These are phyloP conservation scores for Ogataea populi-albae DNA, from an alignment of 805 yeast species.

Conservation along the genomic window DNA sequence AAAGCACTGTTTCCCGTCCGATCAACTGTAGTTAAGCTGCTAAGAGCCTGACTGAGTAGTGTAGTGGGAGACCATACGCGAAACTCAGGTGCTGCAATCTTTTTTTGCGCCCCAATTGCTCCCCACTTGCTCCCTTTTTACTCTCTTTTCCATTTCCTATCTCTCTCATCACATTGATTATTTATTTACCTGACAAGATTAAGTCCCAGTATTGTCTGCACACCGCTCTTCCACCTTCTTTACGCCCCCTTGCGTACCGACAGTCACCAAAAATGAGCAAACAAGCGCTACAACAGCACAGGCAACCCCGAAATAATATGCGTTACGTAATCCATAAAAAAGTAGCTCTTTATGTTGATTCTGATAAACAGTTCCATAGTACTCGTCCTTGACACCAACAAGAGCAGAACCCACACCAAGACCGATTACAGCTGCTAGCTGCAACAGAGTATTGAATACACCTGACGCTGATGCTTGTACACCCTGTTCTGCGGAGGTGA, in stretches of 20 bases:
- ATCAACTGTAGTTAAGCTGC: constrained; percentile 57
- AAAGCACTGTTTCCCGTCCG: constrained; percentile 63
- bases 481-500: constrained; percentile 32
- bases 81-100: constrained; percentile 48
- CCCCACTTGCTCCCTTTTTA: no score
- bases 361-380: constrained; percentile 24
- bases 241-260: constrained; percentile 29
- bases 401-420: constrained; percentile 36
- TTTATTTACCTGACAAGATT: no score
- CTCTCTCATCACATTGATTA: no score
- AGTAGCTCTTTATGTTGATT: constrained; percentile 14
- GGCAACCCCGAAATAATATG: constrained; percentile 35
- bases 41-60: constrained; percentile 58
- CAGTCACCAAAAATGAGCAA: constrained; percentile 27
- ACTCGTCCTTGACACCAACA: constrained; percentile 27
- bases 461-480: constrained; percentile 41
- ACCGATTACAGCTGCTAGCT: constrained; percentile 37
- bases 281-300: constrained; percentile 27
- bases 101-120: no score
- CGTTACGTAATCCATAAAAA: constrained; percentile 31
- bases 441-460: constrained; percentile 37
- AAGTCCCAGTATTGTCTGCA: no score
- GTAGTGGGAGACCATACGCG: constrained; percentile 59
- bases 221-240: background rate
- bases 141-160: no score